Conservation (phyloP, 2,329 filamentous ascomycete species). For the Pyricularia pennisetigena region DNA sequence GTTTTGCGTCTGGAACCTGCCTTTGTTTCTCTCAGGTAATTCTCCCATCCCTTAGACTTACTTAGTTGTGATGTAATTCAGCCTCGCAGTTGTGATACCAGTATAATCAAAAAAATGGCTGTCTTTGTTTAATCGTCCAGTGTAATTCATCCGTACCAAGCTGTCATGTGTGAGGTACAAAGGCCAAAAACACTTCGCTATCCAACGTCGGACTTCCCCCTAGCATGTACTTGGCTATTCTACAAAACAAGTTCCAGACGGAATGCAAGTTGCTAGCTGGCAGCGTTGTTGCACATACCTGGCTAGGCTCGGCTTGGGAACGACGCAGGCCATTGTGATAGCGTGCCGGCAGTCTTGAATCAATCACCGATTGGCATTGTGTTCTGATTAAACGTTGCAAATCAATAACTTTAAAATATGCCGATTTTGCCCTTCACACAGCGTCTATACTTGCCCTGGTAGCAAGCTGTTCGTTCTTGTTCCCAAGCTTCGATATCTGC, state of each 20-base stretch:
- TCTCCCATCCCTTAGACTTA: conserved; percentile 23
- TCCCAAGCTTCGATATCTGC: conserved; percentile 91
- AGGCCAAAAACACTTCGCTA: not conserved
- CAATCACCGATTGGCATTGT: not conserved
- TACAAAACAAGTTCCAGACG: not conserved
- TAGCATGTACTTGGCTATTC: not conserved
- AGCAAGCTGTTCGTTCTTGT: conserved; percentile 92
- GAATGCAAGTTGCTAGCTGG: not conserved
- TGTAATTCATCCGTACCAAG: conserved; percentile 6
- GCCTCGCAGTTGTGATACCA: conserved; percentile 40
- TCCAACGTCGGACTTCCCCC: not conserved
- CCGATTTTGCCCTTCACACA: conserved; percentile 35
- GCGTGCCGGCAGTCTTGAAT: not conserved
- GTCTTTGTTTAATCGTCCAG: not conserved
- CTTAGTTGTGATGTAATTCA: conserved; percentile 39
- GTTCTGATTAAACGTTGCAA: not conserved
- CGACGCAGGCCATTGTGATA: not conserved
- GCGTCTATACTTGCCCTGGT: conserved; percentile 70
- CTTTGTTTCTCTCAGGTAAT: conserved; percentile 8
- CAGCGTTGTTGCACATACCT: not conserved
- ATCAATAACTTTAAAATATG: not conserved
- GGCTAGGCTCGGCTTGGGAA: not conserved
- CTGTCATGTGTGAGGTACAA: not conserved
- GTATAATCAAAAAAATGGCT: conserved; percentile 27
- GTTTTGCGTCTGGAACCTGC: not conserved